Base-by-base conservation (phyloP, 345 rosid genomes). In the Clausena lansium region DNA sequence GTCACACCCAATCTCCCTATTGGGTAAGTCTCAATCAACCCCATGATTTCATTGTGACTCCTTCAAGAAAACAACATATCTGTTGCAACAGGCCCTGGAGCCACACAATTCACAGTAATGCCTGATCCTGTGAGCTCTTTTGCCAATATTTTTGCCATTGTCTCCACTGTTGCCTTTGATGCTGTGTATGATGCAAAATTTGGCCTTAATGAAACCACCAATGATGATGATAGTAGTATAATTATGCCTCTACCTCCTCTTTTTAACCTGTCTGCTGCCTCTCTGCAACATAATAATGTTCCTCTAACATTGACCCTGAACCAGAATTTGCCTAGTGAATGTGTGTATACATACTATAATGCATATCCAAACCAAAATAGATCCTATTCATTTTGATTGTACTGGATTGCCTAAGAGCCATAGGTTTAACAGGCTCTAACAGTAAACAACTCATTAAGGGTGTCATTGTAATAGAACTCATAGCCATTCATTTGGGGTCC, bases 71-170 rank as follows among this genome's bases (percentile, higher is more conserved):
- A 83, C 71, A 84, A 88, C 86, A 88, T 67, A 3, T 85, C 86
- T 0, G 87, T 84, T 27, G 81, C 89, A 27, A 84, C 74, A 4
- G 87, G 85, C 52, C 91, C 86, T 7, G 91, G 87, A 14, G 87
- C 85, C 70, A 88, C 87, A 14, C 87, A 88, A 33, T 86, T 86
- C 2, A 85, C 87, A 2, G 89, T 81, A 20, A 84, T 88, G 38
- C 80, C 76, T 4, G 78, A 79, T 39, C 89, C 85, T 38, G 81
- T 84, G 1, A 88, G 82, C 76, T 88, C 89, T 74, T 86, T 86
- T 2, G 91, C 89, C 11, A 88, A 82, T 73, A 88, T 84, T 81
- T 86, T 86, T 4, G 11, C 73, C 89, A 86, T 84, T 10, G 87
- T 11, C 71, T 88, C 88, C 64, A 86, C 78, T 0, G 91, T 87